Percentiles rank a stretch among this genome's conserved stretches.
Evolutionary conservation across 108 stramenopile species (phyloP).

Genomic region (Phaeodactylum tricornutum): DNA sequence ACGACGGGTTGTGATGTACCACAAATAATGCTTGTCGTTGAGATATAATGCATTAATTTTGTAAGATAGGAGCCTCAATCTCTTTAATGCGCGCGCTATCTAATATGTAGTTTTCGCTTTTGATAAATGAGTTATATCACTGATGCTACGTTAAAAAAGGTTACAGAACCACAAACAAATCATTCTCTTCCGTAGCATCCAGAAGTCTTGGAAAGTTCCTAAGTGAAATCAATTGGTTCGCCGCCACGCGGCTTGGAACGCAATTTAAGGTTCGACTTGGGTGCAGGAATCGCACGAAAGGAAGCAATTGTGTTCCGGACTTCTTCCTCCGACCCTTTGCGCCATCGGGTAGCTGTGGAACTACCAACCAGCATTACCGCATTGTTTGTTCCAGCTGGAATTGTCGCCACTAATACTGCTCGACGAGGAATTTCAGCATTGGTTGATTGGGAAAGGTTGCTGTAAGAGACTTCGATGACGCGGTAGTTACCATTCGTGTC

Average conservation of each 20-base stretch:
- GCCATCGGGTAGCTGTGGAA: slow-evolving; percentile 46
- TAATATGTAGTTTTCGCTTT: no score
- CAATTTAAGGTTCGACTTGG: slow-evolving; percentile 18
- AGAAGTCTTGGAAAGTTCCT: no score
- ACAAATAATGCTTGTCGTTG: no score
- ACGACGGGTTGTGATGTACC: no score
- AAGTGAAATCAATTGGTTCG: slow-evolving; percentile 7
- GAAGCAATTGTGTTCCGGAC: slow-evolving; percentile 26
- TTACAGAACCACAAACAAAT: no score
- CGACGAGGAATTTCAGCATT: slow-evolving; percentile 53
- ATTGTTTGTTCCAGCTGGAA: slow-evolving; percentile 32
- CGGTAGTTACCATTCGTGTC: slow-evolving; percentile 20
- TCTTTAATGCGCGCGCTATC: no score
- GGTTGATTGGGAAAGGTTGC: slow-evolving; percentile 44
- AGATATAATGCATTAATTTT: no score
- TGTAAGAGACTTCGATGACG: slow-evolving; percentile 38
- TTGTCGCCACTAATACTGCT: slow-evolving; percentile 38
- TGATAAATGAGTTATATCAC: no score
- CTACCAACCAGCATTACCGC: slow-evolving; percentile 50
- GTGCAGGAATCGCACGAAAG: slow-evolving; percentile 22
- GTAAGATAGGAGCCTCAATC: no score
- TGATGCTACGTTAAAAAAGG: no score
- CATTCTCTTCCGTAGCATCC: no score
- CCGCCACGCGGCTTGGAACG: no score
- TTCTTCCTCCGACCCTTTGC: slow-evolving; percentile 30